These are phyloP conservation scores for Ichthyophonus hoferi DNA, from an alignment of 208 protist genomes.

Conservation along the genomic window DNA sequence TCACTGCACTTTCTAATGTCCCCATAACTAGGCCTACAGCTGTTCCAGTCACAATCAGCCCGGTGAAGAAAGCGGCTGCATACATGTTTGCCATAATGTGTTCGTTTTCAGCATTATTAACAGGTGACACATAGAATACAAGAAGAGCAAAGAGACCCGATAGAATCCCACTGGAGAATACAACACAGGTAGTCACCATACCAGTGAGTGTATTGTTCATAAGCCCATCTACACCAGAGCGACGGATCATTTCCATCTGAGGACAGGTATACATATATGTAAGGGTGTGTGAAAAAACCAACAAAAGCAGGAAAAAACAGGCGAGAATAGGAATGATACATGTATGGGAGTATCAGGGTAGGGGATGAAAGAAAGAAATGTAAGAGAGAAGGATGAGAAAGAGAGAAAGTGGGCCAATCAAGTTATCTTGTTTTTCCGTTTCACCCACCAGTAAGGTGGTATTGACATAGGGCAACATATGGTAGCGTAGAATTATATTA, in stretches of 20 bases:
- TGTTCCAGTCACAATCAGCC: neutral
- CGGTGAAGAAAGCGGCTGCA: neutral
- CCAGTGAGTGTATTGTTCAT: neutral
- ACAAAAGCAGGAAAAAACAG: no score
- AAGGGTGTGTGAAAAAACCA: no score
- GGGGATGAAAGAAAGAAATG: no score
- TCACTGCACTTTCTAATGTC: neutral
- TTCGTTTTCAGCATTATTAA: neutral
- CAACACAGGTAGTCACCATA: neutral
- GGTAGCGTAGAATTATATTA: no score
- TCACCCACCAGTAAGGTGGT: no score
- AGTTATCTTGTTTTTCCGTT: no score
- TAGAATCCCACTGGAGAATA: neutral
- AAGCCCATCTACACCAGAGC: neutral
- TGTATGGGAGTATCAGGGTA: no score
- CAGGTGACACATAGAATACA: neutral
- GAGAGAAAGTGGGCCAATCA: no score
- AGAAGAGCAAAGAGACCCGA: neutral
- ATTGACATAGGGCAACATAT: no score
- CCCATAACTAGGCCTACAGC: neutral
- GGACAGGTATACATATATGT: no score
- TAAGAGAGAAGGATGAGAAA: no score
- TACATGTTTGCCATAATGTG: neutral
- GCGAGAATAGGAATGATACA: no score
- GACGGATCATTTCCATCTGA: neutral